Conservation (phyloP, 2,329 filamentous ascomycete species). For the Didymosphaeria variabile region DNA sequence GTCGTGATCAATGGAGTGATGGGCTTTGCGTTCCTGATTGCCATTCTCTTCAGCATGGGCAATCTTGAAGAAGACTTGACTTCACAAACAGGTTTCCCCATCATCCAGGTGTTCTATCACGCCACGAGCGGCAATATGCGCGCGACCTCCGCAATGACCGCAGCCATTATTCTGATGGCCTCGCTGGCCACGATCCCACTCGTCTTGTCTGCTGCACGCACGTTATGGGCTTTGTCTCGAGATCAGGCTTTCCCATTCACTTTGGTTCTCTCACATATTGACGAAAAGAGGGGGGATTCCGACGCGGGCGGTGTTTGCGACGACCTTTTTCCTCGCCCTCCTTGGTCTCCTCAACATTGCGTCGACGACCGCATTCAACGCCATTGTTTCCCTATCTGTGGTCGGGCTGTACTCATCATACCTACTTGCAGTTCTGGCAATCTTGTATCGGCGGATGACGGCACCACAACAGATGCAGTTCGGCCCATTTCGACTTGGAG, state of each 20-base stretch:
- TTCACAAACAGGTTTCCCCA: constrained; percentile 43
- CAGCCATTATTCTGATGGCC: constrained; percentile 13
- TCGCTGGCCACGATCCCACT: constrained; percentile 20
- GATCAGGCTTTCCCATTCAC: constrained; percentile 17
- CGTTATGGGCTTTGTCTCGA: constrained; percentile 30
- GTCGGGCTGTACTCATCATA: constrained; percentile 63
- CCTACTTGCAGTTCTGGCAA: constrained; percentile 50
- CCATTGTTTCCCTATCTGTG: constrained; percentile 63
- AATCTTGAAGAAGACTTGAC: constrained; percentile 29
- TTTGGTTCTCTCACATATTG: too few species aligned
- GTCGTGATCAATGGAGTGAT: constrained; percentile 42
- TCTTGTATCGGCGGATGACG: too few species aligned
- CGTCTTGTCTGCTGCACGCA: constrained; percentile 24
- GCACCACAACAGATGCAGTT: too few species aligned
- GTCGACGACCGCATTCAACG: constrained; percentile 70
- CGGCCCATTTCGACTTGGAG: too few species aligned
- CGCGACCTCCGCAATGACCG: background rate
- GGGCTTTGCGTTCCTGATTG: constrained; percentile 38
- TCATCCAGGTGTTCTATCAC: constrained; percentile 58
- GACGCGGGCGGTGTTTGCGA: too few species aligned
- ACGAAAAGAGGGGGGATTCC: too few species aligned
- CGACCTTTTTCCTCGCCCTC: constrained; percentile 44
- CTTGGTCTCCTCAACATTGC: constrained; percentile 66
- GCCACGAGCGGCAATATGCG: constrained; percentile 5
- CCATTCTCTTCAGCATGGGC: constrained; percentile 45